Evolutionary conservation across 768 basidiomycete species (phyloP).

Genomic region (Chalciporus sphaerocephalus): DNA sequence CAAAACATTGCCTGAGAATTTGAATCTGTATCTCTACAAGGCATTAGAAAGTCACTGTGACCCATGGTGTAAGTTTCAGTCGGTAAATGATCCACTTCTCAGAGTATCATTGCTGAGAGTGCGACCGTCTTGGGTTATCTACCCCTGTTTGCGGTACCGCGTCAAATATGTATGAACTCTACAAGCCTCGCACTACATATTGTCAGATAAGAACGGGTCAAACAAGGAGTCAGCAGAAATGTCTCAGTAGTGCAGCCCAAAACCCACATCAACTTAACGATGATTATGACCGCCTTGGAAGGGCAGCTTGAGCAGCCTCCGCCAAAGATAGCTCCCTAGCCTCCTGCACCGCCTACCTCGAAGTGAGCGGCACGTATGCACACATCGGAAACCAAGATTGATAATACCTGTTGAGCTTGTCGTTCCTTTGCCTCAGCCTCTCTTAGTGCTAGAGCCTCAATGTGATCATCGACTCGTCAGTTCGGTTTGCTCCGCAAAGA

Average conservation of each 20-base stretch:
- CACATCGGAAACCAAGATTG: not conserved
- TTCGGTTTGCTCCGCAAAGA: not conserved
- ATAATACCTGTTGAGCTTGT: slow-evolving; percentile 15
- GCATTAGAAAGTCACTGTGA: not conserved
- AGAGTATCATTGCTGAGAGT: not conserved
- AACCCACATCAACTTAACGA: not conserved
- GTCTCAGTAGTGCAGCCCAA: not conserved
- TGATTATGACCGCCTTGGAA: slow-evolving; percentile 16
- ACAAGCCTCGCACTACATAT: not conserved
- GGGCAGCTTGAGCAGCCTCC: slow-evolving; percentile 28
- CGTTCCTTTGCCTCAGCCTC: slow-evolving; percentile 21
- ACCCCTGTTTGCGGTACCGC: not conserved
- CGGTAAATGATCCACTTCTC: no score
- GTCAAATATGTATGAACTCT: not conserved
- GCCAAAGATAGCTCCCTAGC: slow-evolving; percentile 29
- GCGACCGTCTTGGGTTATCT: not conserved
- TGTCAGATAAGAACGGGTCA: not conserved
- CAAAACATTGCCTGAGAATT: not conserved
- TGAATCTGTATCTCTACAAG: not conserved
- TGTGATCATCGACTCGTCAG: not conserved
- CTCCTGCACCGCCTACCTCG: slow-evolving; percentile 20
- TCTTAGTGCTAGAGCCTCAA: slow-evolving; percentile 20
- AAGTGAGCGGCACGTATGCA: not conserved
- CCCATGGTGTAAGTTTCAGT: not conserved
- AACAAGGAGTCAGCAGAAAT: not conserved